Conservation (phyloP, 495 filamentous ascomycete species). For the Symbiotaphrina buchneri region DNA sequence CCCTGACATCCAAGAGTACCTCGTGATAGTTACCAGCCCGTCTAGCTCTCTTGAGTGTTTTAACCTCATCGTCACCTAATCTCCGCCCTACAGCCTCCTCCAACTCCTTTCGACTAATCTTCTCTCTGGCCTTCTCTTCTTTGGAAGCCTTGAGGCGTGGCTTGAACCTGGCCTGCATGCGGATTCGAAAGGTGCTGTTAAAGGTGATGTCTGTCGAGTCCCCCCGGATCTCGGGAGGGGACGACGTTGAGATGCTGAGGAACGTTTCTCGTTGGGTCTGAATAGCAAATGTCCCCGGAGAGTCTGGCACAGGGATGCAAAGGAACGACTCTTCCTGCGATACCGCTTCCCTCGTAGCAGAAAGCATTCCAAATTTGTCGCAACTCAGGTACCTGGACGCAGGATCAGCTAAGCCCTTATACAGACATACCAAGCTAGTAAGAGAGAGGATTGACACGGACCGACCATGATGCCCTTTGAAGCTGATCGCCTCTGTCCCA, state of each 20-base stretch:
- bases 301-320: conserved; percentile 37
- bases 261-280: conserved; percentile 42
- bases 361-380: conserved; percentile 61
- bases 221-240: conserved; percentile 44
- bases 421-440: too few relatives aligned
- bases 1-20: conserved; percentile 64
- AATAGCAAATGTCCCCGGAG: conserved; percentile 41
- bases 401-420: not conserved
- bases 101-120: conserved; percentile 70
- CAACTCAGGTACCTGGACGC: conserved; percentile 43
- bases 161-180: conserved; percentile 92
- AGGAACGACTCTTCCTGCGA: conserved; percentile 61
- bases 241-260: conserved; percentile 22
- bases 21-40: conserved; percentile 85
- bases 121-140: conserved; percentile 58
- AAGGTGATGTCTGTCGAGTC: conserved; percentile 52
- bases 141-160: conserved; percentile 54
- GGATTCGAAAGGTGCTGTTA: conserved; percentile 55
- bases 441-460: conserved; percentile 15
- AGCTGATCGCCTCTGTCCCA: conserved; percentile 56
- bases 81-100: conserved; percentile 58
- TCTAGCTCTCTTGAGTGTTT: conserved; percentile 56
- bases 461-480: conserved; percentile 78
- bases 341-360: conserved; percentile 58
- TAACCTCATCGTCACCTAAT: conserved; percentile 72